A percentile compares a stretch with the other conserved stretches of the same genome.
These are phyloP conservation scores for Zanthoxylum bungeanum DNA, from an alignment of 345 rosid species.

Conservation along the genomic window DNA sequence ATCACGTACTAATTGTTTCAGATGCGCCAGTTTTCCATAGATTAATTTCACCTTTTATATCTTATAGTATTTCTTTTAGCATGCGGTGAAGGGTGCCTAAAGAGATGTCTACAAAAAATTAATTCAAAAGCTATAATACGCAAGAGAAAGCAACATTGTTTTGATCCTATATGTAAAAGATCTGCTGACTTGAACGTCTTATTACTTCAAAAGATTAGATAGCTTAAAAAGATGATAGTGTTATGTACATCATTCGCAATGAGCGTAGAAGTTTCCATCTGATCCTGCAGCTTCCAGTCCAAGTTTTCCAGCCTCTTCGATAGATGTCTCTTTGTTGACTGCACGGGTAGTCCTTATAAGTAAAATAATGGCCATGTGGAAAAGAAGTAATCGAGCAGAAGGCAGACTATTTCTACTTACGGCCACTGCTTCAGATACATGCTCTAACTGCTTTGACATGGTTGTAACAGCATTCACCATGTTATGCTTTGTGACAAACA, in stretches of 20 bases:
- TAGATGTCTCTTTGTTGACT: conserved; percentile 87
- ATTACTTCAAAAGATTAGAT: not conserved
- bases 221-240: conserved; percentile 4
- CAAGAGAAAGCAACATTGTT: not conserved
- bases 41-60: not conserved
- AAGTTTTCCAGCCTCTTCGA: conserved; percentile 63
- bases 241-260: conserved; percentile 56
- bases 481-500: conserved; percentile 90
- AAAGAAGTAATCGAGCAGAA: not conserved
- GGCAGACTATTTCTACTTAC: conserved; percentile 37
- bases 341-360: conserved; percentile 24
- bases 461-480: conserved; percentile 77
- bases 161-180: not conserved
- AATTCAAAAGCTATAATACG: not conserved
- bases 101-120: not conserved
- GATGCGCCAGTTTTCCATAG: no score
- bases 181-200: not conserved
- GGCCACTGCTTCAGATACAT: conserved; percentile 68
- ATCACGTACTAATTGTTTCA: no score
- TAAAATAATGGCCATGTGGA: not conserved
- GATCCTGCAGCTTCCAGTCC: conserved; percentile 92
- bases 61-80: not conserved
- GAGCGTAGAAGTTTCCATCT: conserved; percentile 58
- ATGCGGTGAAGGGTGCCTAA: not conserved
- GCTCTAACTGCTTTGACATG: conserved; percentile 78